Percentiles rank a stretch among this genome's conserved stretches.
Evolutionary conservation across 305 asterid genomes (phyloP).

Genomic region (Andrographis paniculata): DNA sequence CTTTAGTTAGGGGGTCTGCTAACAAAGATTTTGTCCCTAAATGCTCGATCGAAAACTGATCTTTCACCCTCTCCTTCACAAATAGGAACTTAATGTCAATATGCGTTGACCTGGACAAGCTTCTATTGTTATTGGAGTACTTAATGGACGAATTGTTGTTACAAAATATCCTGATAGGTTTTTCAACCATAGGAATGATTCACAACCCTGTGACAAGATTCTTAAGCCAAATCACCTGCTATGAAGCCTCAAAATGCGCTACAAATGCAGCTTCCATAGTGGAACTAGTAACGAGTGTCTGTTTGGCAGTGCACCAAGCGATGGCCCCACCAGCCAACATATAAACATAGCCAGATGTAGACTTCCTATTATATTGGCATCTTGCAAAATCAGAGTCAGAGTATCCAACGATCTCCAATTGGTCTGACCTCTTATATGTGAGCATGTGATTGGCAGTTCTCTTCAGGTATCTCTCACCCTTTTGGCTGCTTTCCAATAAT

Average conservation of each 20-base stretch:
- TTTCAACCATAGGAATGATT: too few relatives aligned
- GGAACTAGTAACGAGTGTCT: background rate
- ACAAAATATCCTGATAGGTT: background rate
- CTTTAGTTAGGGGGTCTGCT: background rate
- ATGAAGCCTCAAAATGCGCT: background rate
- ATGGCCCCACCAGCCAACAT: background rate
- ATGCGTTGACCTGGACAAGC: background rate
- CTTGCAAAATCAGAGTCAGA: background rate
- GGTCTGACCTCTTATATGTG: too few relatives aligned
- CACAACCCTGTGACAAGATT: too few relatives aligned
- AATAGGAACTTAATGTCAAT: too few relatives aligned
- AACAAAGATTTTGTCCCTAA: background rate
- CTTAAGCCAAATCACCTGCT: too few relatives aligned
- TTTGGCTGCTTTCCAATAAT: background rate
- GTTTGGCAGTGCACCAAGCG: background rate
- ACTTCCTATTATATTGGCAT: background rate
- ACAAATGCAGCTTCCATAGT: background rate
- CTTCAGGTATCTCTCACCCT: background rate
- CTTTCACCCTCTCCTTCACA: background rate
- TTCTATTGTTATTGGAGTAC: too few relatives aligned
- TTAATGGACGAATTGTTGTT: background rate
- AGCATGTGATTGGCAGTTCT: background rate
- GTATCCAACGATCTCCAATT: background rate
- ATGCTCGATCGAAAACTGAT: background rate
- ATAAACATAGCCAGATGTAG: too few relatives aligned